Percentiles rank a stretch among this genome's conserved stretches.
phyloP scores from a whole-genome alignment of 78 protist genomes.

The Ministeria vibrans region DNA sequence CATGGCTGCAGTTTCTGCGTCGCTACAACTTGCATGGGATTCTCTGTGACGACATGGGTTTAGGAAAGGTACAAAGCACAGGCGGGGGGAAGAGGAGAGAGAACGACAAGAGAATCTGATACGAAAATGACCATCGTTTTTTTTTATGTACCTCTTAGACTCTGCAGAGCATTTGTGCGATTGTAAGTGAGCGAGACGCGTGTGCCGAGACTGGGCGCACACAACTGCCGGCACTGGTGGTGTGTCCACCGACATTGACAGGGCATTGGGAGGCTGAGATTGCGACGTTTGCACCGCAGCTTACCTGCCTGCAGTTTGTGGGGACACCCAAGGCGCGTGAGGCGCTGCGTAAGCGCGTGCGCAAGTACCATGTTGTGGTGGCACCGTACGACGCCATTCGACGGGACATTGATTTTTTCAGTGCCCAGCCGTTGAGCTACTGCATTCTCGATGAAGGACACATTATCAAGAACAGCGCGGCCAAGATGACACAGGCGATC shows the following conservation, averaged over 20 bases:
- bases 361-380: conserved; percentile 37
- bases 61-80: conserved; percentile 97
- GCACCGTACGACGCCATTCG: conserved; percentile 75
- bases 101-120: no score
- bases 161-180: no score
- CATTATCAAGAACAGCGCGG: conserved; percentile 67
- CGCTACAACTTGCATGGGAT: conserved; percentile 63
- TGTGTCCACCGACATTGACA: conserved; percentile 89
- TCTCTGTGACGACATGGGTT: conserved; percentile 95
- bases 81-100: no score
- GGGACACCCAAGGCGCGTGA: conserved; percentile 51
- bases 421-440: conserved; percentile 53
- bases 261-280: conserved; percentile 89
- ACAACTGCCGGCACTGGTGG: conserved; percentile 1
- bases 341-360: not conserved
- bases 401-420: conserved; percentile 44
- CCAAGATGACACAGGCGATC: conserved; percentile 65
- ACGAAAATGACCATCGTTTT: no score
- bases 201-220: no score
- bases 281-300: conserved; percentile 30
- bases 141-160: no score
- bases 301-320: conserved; percentile 41
- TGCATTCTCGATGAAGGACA: conserved; percentile 96
- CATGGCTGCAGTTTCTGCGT: conserved; percentile 80
- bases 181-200: no score